A percentile compares a stretch with the other conserved stretches of the same genome.
Evolutionary conservation across 495 filamentous ascomycete genomes (phyloP).

Genomic region (Usnea hakonensis): DNA sequence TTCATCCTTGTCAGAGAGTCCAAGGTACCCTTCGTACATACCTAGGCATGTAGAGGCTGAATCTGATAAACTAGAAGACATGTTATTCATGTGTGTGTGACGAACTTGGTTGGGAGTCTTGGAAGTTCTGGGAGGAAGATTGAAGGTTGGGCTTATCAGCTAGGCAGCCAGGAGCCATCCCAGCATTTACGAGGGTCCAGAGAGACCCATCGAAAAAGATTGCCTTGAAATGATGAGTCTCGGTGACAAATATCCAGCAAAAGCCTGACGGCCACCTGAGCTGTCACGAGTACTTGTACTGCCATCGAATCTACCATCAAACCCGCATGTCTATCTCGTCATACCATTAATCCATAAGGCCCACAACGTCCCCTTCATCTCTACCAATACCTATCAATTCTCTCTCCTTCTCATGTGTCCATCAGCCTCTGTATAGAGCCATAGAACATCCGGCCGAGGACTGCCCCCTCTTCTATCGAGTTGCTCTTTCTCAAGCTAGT

Average conservation of each 20-base stretch:
- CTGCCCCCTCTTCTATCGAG: neutral
- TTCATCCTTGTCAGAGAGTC: too few relatives aligned
- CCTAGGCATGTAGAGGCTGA: too few relatives aligned
- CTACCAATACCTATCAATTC: neutral
- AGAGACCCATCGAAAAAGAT: neutral
- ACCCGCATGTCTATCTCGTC: too few relatives aligned
- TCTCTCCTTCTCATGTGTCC: neutral
- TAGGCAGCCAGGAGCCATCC: too few relatives aligned
- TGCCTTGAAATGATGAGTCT: too few relatives aligned
- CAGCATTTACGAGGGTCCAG: constrained; percentile 1
- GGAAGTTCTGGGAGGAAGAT: neutral
- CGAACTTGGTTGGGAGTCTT: constrained; percentile 1
- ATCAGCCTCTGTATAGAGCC: neutral
- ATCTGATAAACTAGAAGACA: constrained; percentile 1
- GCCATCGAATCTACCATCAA: too few relatives aligned
- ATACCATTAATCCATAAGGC: neutral
- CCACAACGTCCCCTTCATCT: too few relatives aligned
- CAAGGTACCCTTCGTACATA: too few relatives aligned
- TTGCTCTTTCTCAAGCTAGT: neutral
- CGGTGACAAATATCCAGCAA: too few relatives aligned
- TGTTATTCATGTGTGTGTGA: constrained; percentile 7
- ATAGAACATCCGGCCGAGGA: neutral
- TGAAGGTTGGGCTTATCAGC: constrained; percentile 4
- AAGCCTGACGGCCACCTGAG: too few relatives aligned
- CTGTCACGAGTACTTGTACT: too few relatives aligned